Conservation (phyloP, 1,139 yeast genomes). For the Diutina sp. region DNA sequence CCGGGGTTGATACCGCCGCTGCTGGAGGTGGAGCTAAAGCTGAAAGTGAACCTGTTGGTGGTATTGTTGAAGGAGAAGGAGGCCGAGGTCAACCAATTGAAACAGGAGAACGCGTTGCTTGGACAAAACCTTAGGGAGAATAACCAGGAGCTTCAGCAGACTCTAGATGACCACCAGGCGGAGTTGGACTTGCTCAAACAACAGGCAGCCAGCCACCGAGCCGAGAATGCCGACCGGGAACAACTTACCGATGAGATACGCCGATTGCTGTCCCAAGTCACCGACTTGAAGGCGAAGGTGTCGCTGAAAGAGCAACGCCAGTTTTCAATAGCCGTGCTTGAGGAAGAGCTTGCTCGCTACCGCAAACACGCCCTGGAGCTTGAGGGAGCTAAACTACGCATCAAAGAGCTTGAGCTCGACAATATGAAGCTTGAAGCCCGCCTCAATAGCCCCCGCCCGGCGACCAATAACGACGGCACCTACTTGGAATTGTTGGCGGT, state of each 20-base stretch:
- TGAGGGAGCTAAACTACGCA: not conserved
- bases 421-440: constrained; percentile 22
- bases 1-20: not conserved
- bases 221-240: not conserved
- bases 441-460: constrained; percentile 6
- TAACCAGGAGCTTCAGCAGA: not conserved
- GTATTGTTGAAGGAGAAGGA: not conserved
- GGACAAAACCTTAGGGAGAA: not conserved
- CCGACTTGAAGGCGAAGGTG: not conserved
- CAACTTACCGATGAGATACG: not conserved
- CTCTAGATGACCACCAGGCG: not conserved
- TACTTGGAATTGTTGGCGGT: constrained; percentile 9
- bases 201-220: not conserved
- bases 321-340: not conserved
- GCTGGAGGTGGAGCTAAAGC: not conserved
- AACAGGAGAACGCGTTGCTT: not conserved
- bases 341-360: not conserved
- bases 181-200: not conserved
- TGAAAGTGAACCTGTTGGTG: not conserved
- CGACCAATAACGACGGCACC: not conserved
- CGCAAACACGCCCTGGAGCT: not conserved
- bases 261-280: not conserved
- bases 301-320: not conserved
- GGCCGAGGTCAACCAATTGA: not conserved
- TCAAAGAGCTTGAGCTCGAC: constrained; percentile 23